Base-by-base conservation (phyloP, 768 basidiomycete genomes). In the Inosperma sp. region DNA sequence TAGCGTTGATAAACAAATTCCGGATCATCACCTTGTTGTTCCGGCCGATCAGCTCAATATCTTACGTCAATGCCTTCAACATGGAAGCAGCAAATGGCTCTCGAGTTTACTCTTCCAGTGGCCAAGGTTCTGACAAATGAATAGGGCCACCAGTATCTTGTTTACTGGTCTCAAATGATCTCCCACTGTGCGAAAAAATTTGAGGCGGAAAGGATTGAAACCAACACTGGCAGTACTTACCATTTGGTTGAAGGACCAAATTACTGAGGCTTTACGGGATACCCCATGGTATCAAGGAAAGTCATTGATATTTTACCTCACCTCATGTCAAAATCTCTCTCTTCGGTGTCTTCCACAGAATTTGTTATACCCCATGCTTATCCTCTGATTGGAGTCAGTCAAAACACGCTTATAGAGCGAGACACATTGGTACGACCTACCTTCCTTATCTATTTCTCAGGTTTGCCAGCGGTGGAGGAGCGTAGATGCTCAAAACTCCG, bases 401-500 rank as follows among this genome's bases (percentile, higher is more conserved):
- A 44, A 30, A 30, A 44, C 42, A 19, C 42, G 17, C 7, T 30
- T 30, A 13, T 44, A 19, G 42, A 7, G 1, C n/a, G 27, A 21
- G 9, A 44, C 42, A 19, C 27, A 14, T 14, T 44, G 42, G 42
- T 19, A 30, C 31, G 14, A 16, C 10, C 17, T 44, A 19, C 42
- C 42, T 13, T 27, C 49, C 6, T 44, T 37, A 23, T n/a, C 27
- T 1, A 16, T 47, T 43, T 48, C 52, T 21, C 47, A 44, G 35
- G 49, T 51, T 14, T 51, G 49, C 43, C 41, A 33, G 19, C 17
- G 31, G 12, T 51, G 49, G 49, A 51, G 49, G 35, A 4, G 8
- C 5, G 49, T 51, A 14, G 41, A n/a, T 41, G n/a, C 30, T 51
- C 3, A 34, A 48, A 16, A 53, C 52, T 13, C 52, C 52, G 3